These are phyloP conservation scores for Alternaria triticina DNA, from an alignment of 2,329 filamentous ascomycete genomes.

Conservation along the genomic window DNA sequence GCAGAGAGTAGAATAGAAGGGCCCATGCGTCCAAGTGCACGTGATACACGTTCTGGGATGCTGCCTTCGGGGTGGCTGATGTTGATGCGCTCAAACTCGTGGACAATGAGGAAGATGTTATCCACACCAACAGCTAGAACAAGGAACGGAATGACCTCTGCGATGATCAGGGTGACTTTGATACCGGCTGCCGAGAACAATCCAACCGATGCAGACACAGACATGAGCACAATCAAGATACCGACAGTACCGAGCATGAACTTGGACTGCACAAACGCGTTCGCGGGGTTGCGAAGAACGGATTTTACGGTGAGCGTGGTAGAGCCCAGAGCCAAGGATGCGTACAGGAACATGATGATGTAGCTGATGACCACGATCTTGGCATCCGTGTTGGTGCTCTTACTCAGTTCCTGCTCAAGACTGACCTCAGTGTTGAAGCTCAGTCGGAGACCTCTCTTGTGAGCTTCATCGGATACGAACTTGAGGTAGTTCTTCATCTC, in stretches of 20 bases:
- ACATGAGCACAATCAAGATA: conserved; percentile 96
- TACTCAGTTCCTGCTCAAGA: conserved; percentile 93
- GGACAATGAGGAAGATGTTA: conserved; percentile 98
- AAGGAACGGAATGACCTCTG: conserved; percentile 97
- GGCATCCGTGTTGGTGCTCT: conserved; percentile 96
- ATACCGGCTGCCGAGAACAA: conserved; percentile 90
- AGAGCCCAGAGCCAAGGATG: conserved; percentile 88
- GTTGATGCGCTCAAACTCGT: conserved; percentile 96
- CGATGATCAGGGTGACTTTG: conserved; percentile 96
- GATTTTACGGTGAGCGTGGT: conserved; percentile 80
- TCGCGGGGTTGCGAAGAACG: conserved; percentile 79
- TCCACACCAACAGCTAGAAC: conserved; percentile 96
- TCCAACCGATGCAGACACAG: conserved; percentile 92
- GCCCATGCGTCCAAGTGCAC: conserved; percentile 92
- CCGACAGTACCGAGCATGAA: conserved; percentile 94
- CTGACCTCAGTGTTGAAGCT: conserved; percentile 97
- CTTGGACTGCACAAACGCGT: conserved; percentile 91
- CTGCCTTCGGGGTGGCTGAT: conserved; percentile 86
- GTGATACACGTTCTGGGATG: conserved; percentile 83
- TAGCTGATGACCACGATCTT: conserved; percentile 98
- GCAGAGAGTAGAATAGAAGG: conserved; percentile 95
- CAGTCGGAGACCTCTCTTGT: conserved; percentile 76
- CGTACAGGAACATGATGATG: conserved; percentile 98
- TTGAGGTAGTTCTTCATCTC: conserved; percentile 76
- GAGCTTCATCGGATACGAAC: conserved; percentile 80